Base-by-base conservation (phyloP, 164 flowering plant genomes). In the Stephania cephalantha region DNA sequence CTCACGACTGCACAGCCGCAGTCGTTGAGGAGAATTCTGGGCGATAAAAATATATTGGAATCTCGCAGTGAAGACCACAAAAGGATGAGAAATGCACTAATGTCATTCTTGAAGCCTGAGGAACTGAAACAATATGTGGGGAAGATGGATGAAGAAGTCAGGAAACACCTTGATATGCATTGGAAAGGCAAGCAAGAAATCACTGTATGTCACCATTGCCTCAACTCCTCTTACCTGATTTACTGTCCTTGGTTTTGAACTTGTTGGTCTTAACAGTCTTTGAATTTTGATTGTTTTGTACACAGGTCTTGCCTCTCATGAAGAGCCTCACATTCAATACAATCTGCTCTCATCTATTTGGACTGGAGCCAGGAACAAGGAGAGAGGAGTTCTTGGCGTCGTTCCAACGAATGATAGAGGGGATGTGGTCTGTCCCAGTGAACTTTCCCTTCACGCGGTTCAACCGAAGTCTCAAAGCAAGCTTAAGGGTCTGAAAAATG, bases 311-410 rank as follows among this genome's bases (percentile, higher is more conserved):
- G 80, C 95, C 95, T 1, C 72, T 85, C 48, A 87, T 86, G 88
- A 90, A 88, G 87, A 87, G 70, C 7, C 85, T 90, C 46, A 86
- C 91, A 45, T 91, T 91, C 86, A 83, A 88, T 85, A 84, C 87
- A 71, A 86, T 88, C 0, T 84, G 87, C 77, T 79, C 88, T n/a
- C 83, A 88, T 45, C 77, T 91, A 1, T 83, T 90, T 63, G 91
- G 92, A 1, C 5, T 87, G 3, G 90, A 85, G 42, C 61, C 73
- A 7, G 89, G 91, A 65, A 13, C 78, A 1, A 30, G 69, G 76
- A 85, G 89, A 76, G 88, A 84, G 1, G 35, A 77, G 71, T 29
- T 88, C 17, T 44, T 84, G 6, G 15, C 50, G 0, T 30, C 20
- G n/a, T 90, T 88, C 74, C 84, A 85, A 46, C 70, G 72, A n/a